Conservation (phyloP, 768 basidiomycete genomes). For the Calocera viscosa region DNA sequence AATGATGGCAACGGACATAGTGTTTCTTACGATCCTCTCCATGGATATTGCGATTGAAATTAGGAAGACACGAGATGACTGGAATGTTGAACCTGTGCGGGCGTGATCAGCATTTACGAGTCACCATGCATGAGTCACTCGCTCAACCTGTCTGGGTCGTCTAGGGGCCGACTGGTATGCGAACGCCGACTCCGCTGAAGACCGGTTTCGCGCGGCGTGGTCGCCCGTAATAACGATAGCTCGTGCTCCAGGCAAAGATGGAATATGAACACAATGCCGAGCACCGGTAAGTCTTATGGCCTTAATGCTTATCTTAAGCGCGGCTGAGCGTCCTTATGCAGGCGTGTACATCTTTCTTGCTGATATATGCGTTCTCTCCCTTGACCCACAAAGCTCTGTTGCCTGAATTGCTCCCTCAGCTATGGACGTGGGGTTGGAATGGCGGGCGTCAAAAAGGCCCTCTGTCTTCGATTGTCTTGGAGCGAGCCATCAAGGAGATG, state of each 20-base stretch:
- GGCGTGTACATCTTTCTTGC: constrained; percentile 1
- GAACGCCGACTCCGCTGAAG: background rate
- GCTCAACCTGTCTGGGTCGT: too few relatives aligned
- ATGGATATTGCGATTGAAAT: too few relatives aligned
- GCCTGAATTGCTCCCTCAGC: background rate
- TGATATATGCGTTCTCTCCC: background rate
- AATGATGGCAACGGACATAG: too few relatives aligned
- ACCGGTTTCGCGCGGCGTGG: background rate
- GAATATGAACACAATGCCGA: constrained; percentile 1
- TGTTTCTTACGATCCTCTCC: too few relatives aligned
- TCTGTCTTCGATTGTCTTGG: constrained; percentile 53
- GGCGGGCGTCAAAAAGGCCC: constrained; percentile 52
- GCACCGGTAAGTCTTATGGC: background rate
- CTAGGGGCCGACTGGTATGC: background rate
- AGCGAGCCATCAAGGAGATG: constrained; percentile 35
- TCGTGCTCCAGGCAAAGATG: background rate
- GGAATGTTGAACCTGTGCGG: too few relatives aligned
- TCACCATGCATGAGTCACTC: too few relatives aligned
- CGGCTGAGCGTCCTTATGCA: background rate
- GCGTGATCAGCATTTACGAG: too few relatives aligned
- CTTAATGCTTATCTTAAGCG: background rate
- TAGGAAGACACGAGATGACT: too few relatives aligned
- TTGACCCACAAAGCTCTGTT: background rate
- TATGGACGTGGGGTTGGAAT: constrained; percentile 41
- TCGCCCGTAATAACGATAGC: background rate